Evolutionary conservation across 2,329 filamentous ascomycete genomes (phyloP), one percentile per base, ranked within the genome.

Genomic region (Keithomyces neogunnii): DNA sequence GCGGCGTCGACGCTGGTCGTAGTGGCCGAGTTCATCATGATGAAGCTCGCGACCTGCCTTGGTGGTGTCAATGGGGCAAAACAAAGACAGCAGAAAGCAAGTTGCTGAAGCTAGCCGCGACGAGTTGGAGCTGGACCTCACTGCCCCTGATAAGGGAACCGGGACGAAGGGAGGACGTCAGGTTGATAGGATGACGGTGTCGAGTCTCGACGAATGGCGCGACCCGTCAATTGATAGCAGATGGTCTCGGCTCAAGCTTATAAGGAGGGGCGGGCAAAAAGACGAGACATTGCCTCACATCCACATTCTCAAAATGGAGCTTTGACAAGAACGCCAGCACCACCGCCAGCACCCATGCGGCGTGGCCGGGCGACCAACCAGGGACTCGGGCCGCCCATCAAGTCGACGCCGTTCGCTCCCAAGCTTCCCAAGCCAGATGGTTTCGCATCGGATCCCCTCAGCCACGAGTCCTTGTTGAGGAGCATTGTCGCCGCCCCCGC

Each of bases 21-120:
- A 48, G 71, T 73, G 48, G 69, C 66, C 55, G 71, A 70, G 53
- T 70, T 71, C 72, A 73, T 73, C 49, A 47, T 52, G 47, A 19
- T 19, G 19, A 19, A 19, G 19, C 19, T 19, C 19, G 19, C 19
- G 39, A 29, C n/a, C 39, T 42, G 19, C n/a, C 28, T 19, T 30
- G 40, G 8, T 10, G 28, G 9, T 30, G 40, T 31, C 40, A 44
- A 26, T 30, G 26, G 28, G 19, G 26, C 40, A 30, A 9, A 28
- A 44, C 10, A 26, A 11, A 11, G 40, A 5, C 9, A 13, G 9
- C 26, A 31, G 19, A 26, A 30, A 11, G 40, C 39, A 4, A 42
- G 8, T 19, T 26, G 9, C 19, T 44, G 9, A 11, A 28, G 28
- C 40, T 8, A 30, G 40, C 40, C 28, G 40, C 11, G 40, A 44